Evolutionary conservation across 768 basidiomycete genomes (phyloP), one percentile per base, ranked within the genome.

Genomic region (Xanthoconium stramineum): DNA sequence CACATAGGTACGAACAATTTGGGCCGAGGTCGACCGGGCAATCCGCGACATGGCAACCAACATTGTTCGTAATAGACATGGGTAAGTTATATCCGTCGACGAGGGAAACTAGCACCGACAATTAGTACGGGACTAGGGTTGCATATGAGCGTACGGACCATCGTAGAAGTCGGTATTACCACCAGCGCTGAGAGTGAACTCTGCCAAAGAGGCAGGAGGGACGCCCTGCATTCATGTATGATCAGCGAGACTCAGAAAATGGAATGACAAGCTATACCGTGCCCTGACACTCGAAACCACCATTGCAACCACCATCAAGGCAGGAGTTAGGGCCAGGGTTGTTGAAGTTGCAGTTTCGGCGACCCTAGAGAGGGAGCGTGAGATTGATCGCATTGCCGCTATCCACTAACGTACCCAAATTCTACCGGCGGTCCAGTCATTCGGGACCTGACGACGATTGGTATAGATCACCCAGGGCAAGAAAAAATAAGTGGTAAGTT

Each of bases 31-130:
- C 86, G 33, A 85, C 82, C 2, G 82, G 73, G 64, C 86, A 89
- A 56, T 78, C 73, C 1, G 85, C 78, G 19, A 80, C 69, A 32
- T 67, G 71, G 63, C 87, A 88, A 13, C 78, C 80, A 44, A 69
- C 74, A 66, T 77, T 78, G 70, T 83, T 86, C 51, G 71, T 73
- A 58, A 89, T 83, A 10, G 74, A 70, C 62, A 84, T 67, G 15
- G 87, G 86, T 13, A 88, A 66, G 62, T 88, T 85, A 61, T 76
- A 85, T 2, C 86, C 85, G 58, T 86, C 83, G 37, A 87, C 85
- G 33, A 87, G 73, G 29, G 84, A 84, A 36, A 86, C 84, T 84
- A 52, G 24, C 7, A 33, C 43, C 36, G 6, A 20, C 11, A 6
- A 15, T 51, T 39, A 56, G 35, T 12, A 49, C 47, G 30, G 14